These are phyloP conservation scores for Sungouiozyma ichnusensis DNA, from an alignment of 805 yeast species.

Conservation along the genomic window DNA sequence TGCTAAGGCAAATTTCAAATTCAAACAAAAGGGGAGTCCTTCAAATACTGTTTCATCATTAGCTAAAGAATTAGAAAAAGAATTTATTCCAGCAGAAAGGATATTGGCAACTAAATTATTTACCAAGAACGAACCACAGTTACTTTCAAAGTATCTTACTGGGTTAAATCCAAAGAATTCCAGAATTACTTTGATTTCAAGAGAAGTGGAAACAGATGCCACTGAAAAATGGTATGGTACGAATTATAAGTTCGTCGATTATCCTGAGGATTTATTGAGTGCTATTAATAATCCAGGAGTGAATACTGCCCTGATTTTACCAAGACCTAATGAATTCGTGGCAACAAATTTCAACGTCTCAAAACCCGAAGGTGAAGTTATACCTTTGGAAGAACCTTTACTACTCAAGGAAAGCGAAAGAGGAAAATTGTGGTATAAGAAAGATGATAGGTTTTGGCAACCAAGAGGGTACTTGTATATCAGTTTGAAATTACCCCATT, in stretches of 20 bases:
- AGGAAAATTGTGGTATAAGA: conserved; percentile 71
- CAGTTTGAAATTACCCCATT: conserved; percentile 53
- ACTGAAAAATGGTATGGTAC: conserved; percentile 89
- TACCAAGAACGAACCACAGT: conserved; percentile 46
- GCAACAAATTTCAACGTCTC: conserved; percentile 67
- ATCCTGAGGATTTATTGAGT: conserved; percentile 33
- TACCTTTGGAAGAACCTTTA: conserved; percentile 47
- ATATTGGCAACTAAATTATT: conserved; percentile 48
- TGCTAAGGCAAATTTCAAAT: conserved; percentile 61
- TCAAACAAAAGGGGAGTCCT: conserved; percentile 66
- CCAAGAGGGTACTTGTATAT: conserved; percentile 74
- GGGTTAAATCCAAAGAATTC: conserved; percentile 50
- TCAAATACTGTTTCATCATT: conserved; percentile 61
- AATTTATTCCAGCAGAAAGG: conserved; percentile 50
- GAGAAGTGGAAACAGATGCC: conserved; percentile 38
- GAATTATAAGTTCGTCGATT: conserved; percentile 44
- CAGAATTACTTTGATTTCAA: conserved; percentile 45
- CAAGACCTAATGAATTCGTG: conserved; percentile 67
- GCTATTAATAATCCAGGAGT: conserved; percentile 26
- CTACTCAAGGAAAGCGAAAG: conserved; percentile 40
- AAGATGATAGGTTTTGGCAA: conserved; percentile 78
- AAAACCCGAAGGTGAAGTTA: conserved; percentile 25
- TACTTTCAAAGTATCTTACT: conserved; percentile 39
- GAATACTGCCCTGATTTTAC: conserved; percentile 41
- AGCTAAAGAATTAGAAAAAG: conserved; percentile 51